Evolutionary conservation across 139 green algal species (phyloP), one percentile per base, ranked within the genome.

Genomic region (Coccomyxa sp.): DNA sequence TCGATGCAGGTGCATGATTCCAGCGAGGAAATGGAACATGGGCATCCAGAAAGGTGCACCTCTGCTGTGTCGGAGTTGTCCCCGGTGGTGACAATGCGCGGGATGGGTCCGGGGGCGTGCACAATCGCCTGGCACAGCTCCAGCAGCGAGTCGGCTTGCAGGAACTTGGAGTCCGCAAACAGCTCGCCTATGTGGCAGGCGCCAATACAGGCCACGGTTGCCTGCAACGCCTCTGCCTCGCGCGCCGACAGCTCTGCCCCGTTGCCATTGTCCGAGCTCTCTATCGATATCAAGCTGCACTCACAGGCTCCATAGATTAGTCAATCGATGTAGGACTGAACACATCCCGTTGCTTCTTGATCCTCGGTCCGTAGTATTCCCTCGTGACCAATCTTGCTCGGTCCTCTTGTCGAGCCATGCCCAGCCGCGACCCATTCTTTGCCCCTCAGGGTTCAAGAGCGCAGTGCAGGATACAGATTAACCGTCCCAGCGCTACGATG

Each of bases 161-260:
- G 87, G 88, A 97, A 98, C 86, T 96, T 95, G 84, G 86, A 93
- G 84, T 98, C 95, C 13, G 88, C 88, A 83, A 99, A 96, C 4
- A 98, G 81, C 38, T 98, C 93, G 27, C 95, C 92, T n/a, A 98
- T 91, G 27, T 84, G 87, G 86, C 94, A 98, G 13, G 86, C 86
- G 67, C 90, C 88, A 21, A 94, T 88, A 83, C 83, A 90, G 13
- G 68, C 57, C 58, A 85, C 77, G 0, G 88, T 91, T 17, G 76
- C 78, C 79, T 88, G 85, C 28, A 84, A 67, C 13, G 92, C 90
- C 30, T 80, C 85, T 38, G 86, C 76, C 78, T 92, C 84, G 25
- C 86, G 84, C 67, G 82, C 67, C 13, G 81, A 79, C 11, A 80
- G 84, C 60, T 90, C 83, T 0, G 88, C 77, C 17, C 68, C 79